These are phyloP conservation scores for Vachellia pachyceras DNA, from an alignment of 306 rosid species.

Conservation along the genomic window DNA sequence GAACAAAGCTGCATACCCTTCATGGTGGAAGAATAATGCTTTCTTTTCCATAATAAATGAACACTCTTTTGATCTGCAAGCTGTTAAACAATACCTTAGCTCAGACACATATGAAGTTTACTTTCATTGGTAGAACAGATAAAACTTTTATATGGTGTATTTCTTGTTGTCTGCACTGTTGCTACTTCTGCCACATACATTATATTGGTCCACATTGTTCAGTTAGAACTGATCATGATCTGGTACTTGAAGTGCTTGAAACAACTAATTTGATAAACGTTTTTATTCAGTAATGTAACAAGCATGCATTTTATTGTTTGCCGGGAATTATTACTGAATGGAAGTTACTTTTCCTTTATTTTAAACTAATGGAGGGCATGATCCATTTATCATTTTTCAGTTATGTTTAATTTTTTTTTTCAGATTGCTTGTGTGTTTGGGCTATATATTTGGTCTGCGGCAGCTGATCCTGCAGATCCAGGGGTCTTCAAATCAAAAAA, in stretches of 20 bases:
- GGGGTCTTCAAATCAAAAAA: slow-evolving; percentile 95
- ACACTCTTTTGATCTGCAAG: neutral
- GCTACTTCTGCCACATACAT: neutral
- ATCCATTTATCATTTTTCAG: slow-evolving; percentile 19
- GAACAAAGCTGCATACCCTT: neutral
- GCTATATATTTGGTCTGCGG: slow-evolving; percentile 96
- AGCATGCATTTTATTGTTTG: neutral
- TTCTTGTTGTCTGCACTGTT: slow-evolving; percentile 11
- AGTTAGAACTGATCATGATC: neutral
- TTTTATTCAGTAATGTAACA: neutral
- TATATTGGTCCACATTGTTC: slow-evolving; percentile 2
- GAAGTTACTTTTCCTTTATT: neutral
- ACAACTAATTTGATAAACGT: neutral
- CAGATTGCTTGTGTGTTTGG: slow-evolving; percentile 90
- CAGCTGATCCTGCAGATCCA: slow-evolving; percentile 95
- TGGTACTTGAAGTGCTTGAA: slow-evolving; percentile 23
- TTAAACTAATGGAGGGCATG: slow-evolving; percentile 20
- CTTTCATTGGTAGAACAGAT: slow-evolving; percentile 2
- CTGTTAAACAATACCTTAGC: slow-evolving; percentile 1
- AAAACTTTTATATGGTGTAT: neutral
- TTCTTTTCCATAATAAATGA: neutral
- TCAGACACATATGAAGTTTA: neutral
- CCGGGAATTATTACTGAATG: slow-evolving; percentile 7
- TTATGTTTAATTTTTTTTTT: slow-evolving; percentile 42
- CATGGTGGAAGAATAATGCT: neutral